Evolutionary conservation across 106 monocot genomes (phyloP), one percentile per base, ranked within the genome.

Genomic region (Narthecium ossifragum): DNA sequence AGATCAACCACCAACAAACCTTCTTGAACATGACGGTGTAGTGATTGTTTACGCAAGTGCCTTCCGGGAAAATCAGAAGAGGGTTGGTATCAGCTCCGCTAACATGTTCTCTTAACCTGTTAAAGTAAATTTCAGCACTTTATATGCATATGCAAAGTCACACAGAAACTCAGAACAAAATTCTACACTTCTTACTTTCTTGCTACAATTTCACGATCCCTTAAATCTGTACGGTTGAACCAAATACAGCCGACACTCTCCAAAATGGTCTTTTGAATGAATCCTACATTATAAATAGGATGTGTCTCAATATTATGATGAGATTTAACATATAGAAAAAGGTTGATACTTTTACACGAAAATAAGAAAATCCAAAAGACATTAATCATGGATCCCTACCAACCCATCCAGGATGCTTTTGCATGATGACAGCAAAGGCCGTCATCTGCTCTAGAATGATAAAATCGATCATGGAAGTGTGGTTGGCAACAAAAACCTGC

Each of bases 1-100:
- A n/a, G n/a, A n/a, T n/a, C n/a, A n/a, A n/a, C n/a, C n/a, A n/a
- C n/a, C n/a, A n/a, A 18, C 32, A n/a, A 18, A 90, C 94, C 94
- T 94, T 94, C 74, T 94, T 94, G 75, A 94, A 94, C 94, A 94
- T 94, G 31, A 94, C 94, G 62, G 86, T 94, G 32, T 94, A 94
- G 36, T 90, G 89, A 52, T 94, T 94, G 61, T 94, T 94, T 25
- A 94, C 94, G 63, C 94, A 94, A 47, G 94, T 94, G 78, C 94
- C 94, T 86, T 94, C 94, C 31, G 94, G 94, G 67, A 94, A 94
- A 79, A 94, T 94, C 55, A 94, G 65, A 67, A 94, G 80, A 66
- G 90, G 94, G 31, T 94, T 94, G 69, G 73, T 90, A 53, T 94
- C 90, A 51, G 59, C 70, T 55, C 78, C 73, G 70, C 84, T 73